A percentile compares a stretch with the other conserved stretches of the same genome.
Conservation (phyloP, 2,329 filamentous ascomycete genomes). For the Sporothrix euskadiensis region DNA sequence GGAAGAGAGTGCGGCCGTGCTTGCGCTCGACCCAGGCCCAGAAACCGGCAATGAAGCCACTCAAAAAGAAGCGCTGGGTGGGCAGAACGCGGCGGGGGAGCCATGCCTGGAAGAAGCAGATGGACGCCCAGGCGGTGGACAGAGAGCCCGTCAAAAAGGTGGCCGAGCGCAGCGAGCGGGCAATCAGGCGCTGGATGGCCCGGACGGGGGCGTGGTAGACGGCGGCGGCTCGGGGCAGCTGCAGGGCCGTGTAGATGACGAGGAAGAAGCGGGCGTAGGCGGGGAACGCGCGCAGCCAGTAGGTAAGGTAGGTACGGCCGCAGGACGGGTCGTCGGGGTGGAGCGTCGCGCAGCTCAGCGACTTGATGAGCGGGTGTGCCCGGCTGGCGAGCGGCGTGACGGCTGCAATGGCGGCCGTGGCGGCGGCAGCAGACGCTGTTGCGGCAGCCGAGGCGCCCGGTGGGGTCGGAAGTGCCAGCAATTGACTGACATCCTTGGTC, state of each 20-base stretch:
- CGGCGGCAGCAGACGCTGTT: slow-evolving; percentile 38
- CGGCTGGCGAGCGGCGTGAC: slow-evolving; percentile 78
- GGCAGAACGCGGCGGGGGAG: slow-evolving; percentile 74
- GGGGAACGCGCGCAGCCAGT: slow-evolving; percentile 83
- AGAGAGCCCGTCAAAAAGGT: slow-evolving; percentile 80
- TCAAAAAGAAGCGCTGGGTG: slow-evolving; percentile 85
- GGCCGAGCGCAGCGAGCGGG: slow-evolving; percentile 70
- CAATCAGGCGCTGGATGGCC: slow-evolving; percentile 65
- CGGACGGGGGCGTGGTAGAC: slow-evolving; percentile 70
- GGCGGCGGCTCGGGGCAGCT: slow-evolving; percentile 62
- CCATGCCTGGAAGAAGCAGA: slow-evolving; percentile 83
- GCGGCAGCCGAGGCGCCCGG: slow-evolving; percentile 62
- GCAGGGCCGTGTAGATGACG: slow-evolving; percentile 68
- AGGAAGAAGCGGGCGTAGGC: slow-evolving; percentile 75
- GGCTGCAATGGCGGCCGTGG: slow-evolving; percentile 64
- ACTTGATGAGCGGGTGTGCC: slow-evolving; percentile 83
- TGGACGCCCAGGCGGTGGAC: slow-evolving; percentile 81
- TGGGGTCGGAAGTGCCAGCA: slow-evolving; percentile 74
- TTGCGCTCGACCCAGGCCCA: slow-evolving; percentile 77
- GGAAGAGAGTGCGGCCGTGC: slow-evolving; percentile 66
- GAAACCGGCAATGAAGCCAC: slow-evolving; percentile 79
- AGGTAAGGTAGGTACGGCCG: slow-evolving; percentile 80
- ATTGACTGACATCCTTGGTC: slow-evolving; percentile 53
- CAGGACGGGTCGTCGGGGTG: slow-evolving; percentile 89
- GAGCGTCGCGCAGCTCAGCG: slow-evolving; percentile 83